phyloP scores from a whole-genome alignment of 495 filamentous ascomycete species.

The Cudoniella acicularis region DNA sequence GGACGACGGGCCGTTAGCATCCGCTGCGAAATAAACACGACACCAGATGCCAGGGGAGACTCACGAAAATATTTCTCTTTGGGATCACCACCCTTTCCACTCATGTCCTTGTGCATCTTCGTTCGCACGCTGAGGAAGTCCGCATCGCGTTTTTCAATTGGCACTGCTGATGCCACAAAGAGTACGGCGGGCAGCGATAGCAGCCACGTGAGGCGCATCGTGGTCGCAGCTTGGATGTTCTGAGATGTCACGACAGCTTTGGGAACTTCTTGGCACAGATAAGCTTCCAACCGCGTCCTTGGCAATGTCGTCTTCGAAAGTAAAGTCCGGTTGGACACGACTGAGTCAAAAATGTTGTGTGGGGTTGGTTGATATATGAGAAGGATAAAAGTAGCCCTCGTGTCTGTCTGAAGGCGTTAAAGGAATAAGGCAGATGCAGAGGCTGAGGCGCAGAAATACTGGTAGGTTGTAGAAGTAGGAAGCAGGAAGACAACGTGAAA shows the following conservation, averaged over 20 bases:
- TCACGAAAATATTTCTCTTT: constrained; percentile 59
- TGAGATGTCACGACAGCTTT: background rate
- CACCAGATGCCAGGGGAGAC: constrained; percentile 21
- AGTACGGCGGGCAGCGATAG: constrained; percentile 14
- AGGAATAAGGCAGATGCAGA: too few species aligned
- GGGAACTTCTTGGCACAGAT: background rate
- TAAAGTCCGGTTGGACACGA: too few species aligned
- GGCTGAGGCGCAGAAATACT: too few species aligned
- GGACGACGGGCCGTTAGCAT: constrained; percentile 18
- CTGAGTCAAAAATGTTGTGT: too few species aligned
- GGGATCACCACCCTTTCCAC: constrained; percentile 41
- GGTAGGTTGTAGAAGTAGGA: too few species aligned
- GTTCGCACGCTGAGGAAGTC: constrained; percentile 29
- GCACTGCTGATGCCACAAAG: constrained; percentile 15
- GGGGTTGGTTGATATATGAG: too few species aligned
- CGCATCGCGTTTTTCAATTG: constrained; percentile 28
- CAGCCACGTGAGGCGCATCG: constrained; percentile 24
- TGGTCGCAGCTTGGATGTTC: background rate
- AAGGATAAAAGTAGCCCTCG: too few species aligned
- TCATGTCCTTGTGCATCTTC: constrained; percentile 42
- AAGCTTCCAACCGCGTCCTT: background rate
- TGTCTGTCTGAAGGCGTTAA: too few species aligned
- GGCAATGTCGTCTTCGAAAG: background rate
- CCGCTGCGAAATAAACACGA: background rate
- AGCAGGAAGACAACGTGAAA: too few species aligned